These are phyloP conservation scores for Senecio squalidus DNA, from an alignment of 140 eudicot genomes.

Conservation along the genomic window DNA sequence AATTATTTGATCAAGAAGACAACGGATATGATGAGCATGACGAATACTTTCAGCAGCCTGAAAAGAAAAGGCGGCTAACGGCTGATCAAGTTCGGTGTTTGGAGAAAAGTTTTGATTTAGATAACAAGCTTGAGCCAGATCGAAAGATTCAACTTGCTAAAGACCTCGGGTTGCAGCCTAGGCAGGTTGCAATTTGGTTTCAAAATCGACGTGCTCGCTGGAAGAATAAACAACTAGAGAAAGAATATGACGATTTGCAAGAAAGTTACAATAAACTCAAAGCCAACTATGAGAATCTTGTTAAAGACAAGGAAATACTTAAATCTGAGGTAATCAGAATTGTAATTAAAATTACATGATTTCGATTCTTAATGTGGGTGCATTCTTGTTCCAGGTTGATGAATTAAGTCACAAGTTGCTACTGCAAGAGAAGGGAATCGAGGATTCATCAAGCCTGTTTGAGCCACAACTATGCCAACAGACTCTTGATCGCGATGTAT, in stretches of 20 bases:
- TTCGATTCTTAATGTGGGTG: background rate
- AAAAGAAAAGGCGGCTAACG: slow-evolving; percentile 74
- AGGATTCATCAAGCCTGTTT: slow-evolving; percentile 24
- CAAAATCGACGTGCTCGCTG: slow-evolving; percentile 91
- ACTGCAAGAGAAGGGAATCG: slow-evolving; percentile 36
- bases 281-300: slow-evolving; percentile 63
- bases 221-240: slow-evolving; percentile 73
- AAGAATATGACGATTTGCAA: slow-evolving; percentile 63
- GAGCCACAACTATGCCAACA: slow-evolving; percentile 27
- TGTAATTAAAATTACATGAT: background rate
- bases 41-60: slow-evolving; percentile 77
- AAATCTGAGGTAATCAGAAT: slow-evolving; percentile 46
- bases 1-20: slow-evolving; percentile 58
- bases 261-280: slow-evolving; percentile 59
- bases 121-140: slow-evolving; percentile 89
- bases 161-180: slow-evolving; percentile 93
- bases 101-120: slow-evolving; percentile 67
- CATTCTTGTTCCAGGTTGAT: slow-evolving; percentile 44
- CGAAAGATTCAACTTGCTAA: slow-evolving; percentile 82
- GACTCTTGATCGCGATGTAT: slow-evolving; percentile 24
- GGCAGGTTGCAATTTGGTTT: slow-evolving; percentile 92
- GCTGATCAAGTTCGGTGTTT: slow-evolving; percentile 72
- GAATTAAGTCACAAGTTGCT: slow-evolving; percentile 49
- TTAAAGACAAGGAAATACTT: slow-evolving; percentile 67
- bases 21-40: slow-evolving; percentile 65